Evolutionary conservation across 2,329 filamentous ascomycete species (phyloP), one percentile per base, ranked within the genome.

Genomic region (Pseudogymnoascus sp.): DNA sequence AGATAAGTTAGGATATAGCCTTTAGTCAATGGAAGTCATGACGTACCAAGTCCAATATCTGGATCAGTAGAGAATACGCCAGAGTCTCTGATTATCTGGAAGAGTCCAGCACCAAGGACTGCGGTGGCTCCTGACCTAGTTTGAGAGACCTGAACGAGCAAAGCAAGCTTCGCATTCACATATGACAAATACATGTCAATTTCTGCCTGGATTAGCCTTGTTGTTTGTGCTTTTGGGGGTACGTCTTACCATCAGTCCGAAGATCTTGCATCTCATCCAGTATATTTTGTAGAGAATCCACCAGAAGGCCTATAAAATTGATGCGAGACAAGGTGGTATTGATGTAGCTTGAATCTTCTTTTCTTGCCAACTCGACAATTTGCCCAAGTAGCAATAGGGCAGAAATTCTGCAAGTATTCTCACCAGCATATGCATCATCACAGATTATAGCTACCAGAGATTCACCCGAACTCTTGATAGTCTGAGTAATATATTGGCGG

Each of bases 31-130:
- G 4, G n/a, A 33, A 16, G 6, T 31, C 55, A 25, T n/a, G 60
- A 72, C 76, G 70, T 72, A 83, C 83, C 83, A 63, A 93, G 86
- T 64, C 96, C 92, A 62, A 99, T 86, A 74, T 99, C 95, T 0
- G 95, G 95, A 73, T 99, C 95, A 11, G 90, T 89, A 7, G 87
- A 81, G 74, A 97, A 99, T 21, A 97, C 82, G n/a, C 87, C 85
- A 0, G 92, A 96, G 62, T 88, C 84, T 65, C 89, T 88, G 28
- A 97, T 79, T 0, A 90, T 83, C 49, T 88, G 84, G 78, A 99
- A 93, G 4, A 99, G 82, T 65, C 93, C 93, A 7, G 91, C 90
- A 70, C 96, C 92, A 43, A 97, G 81, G n/a, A 97, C 86, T 66
- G 91, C 86, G 63, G 88, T 88, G 55, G 95, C 93, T 28, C 95